Conservation (phyloP, 164 flowering plant species). For the Aristolochia contorta region DNA sequence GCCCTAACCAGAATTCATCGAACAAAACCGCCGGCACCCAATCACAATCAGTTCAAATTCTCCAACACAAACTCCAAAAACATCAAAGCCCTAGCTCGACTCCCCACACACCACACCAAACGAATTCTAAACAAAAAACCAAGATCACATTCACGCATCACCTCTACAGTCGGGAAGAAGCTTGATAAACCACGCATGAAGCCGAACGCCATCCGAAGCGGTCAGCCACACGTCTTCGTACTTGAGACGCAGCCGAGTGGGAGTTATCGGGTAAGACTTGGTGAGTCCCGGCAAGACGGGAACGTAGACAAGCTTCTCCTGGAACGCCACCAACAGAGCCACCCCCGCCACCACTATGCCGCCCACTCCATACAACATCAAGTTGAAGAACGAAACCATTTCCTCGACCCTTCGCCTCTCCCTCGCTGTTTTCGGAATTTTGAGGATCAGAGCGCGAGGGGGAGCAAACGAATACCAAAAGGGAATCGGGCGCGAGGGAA, state of each 20-base stretch:
- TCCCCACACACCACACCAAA: too few species aligned
- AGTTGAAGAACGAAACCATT: slow-evolving; percentile 69
- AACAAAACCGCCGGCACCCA: too few species aligned
- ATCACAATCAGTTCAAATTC: too few species aligned
- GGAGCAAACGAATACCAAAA: background rate
- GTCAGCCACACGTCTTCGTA: slow-evolving; percentile 95
- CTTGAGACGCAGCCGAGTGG: slow-evolving; percentile 67
- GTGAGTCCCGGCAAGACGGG: slow-evolving; percentile 94
- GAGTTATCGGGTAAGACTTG: slow-evolving; percentile 75
- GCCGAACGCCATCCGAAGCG: slow-evolving; percentile 84
- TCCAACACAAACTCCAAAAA: too few species aligned
- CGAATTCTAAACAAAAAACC: too few species aligned
- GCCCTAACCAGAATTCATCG: too few species aligned
- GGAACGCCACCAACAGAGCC: slow-evolving; percentile 85
- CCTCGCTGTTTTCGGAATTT: too few species aligned
- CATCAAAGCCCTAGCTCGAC: too few species aligned
- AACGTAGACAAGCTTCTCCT: slow-evolving; percentile 88
- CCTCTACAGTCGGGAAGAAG: slow-evolving; percentile 83
- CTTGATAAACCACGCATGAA: slow-evolving; percentile 98
- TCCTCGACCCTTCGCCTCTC: slow-evolving; percentile 4
- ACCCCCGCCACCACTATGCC: slow-evolving; percentile 77
- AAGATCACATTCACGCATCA: slow-evolving; percentile 8
- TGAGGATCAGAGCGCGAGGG: too few species aligned
- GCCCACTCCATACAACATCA: slow-evolving; percentile 69
- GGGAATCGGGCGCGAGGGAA: background rate